Base-by-base conservation (phyloP, 148 eudicot genomes). In the Diospyros kaki region DNA sequence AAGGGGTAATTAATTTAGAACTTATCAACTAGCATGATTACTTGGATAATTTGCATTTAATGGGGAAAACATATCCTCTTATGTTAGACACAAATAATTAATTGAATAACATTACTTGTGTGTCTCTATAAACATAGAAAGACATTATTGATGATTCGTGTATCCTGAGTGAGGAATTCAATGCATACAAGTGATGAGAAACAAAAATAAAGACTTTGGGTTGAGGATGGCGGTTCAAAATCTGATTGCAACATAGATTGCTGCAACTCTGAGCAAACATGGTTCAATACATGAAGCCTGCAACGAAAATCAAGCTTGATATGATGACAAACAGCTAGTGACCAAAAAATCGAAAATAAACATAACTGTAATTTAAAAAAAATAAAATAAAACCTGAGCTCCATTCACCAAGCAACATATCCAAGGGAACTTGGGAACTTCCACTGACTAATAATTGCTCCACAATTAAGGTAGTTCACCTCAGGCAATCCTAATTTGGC, bases 1-100 rank as follows among this genome's bases (percentile, higher is more conserved):
- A 96, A 89, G 99, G 99, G 97, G 99, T 93, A 95, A 75, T 71
- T 71, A 54, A 42, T 66, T 56, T 7, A 17, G 44, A 38, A 68
- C 13, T 61, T 78, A 4, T 52, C 38, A 28, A 28, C 40, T 66
- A 14, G 61, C 61, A 48, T 54, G 51, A 40, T 48, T 18, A 41
- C 41, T 62, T 73, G 18, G 58, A 8, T 46, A 55, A 54, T 9
- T 55, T 71, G 63, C 14, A 56, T 71, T 71, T 28, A 15, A 9
- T 18, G 43, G 13, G 43, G 64, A 69, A 44, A 3, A 15, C 1
- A 72, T 46, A 13, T 39, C 58, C 43, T 56, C 8, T 58, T 45
- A 58, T 66, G 69, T 39, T 2, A 6, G 45, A 28, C 4, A 15
- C 69, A 68, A 4, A 39, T 69, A 43, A 10, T 15, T 65, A 10